Percentiles rank a stretch among this genome's conserved stretches.
phyloP scores from a whole-genome alignment of 2,329 filamentous ascomycete species.

The Botrytis fragariae region DNA sequence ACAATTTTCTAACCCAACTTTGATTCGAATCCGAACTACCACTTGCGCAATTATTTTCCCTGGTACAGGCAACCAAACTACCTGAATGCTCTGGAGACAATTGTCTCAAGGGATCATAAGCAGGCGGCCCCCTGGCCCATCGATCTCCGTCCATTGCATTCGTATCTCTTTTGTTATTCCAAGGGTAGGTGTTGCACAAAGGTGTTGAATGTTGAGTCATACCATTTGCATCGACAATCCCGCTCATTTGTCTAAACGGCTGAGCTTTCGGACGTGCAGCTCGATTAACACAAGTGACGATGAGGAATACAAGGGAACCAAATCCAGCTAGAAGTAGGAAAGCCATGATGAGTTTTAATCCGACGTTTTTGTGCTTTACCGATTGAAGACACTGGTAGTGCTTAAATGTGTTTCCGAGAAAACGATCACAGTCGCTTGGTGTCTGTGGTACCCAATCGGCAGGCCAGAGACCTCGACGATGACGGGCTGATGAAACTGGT shows the following conservation, averaged over 20 bases:
- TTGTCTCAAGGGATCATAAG: neutral
- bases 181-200: neutral
- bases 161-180: neutral
- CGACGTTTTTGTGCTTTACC: constrained; percentile 7
- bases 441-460: constrained; percentile 11
- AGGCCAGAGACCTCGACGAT: constrained; percentile 14
- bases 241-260: neutral
- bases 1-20: constrained; percentile 2
- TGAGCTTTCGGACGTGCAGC: neutral
- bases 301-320: constrained; percentile 10
- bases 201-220: neutral
- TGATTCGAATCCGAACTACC: neutral
- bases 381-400: constrained; percentile 10
- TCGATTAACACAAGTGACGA: constrained; percentile 11
- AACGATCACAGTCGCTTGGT: constrained; percentile 11
- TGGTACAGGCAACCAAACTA: neutral
- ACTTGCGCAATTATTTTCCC: neutral
- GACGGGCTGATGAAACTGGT: neutral
- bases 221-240: neutral
- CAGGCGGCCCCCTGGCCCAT: neutral
- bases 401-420: neutral
- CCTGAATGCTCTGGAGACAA: neutral
- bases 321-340: constrained; percentile 7
- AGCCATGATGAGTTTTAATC: constrained; percentile 11
- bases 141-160: neutral